These are phyloP conservation scores for Geotrichum candidum DNA, from an alignment of 1,139 yeast genomes.

Conservation along the genomic window DNA sequence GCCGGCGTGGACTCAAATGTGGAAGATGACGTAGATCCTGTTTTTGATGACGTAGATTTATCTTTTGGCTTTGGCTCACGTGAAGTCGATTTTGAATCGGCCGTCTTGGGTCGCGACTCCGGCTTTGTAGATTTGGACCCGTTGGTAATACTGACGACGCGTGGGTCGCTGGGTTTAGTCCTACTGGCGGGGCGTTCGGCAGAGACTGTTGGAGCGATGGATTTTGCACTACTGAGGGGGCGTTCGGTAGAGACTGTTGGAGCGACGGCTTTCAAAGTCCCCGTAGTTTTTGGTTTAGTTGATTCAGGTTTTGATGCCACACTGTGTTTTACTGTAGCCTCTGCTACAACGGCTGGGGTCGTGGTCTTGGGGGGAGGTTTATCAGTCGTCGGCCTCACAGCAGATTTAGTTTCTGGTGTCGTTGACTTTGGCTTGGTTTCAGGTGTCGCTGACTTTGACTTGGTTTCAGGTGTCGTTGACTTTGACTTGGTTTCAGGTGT, in stretches of 20 bases:
- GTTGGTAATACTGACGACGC: background rate
- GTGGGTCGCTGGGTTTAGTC: background rate
- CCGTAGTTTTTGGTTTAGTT: background rate
- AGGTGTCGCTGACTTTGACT: background rate
- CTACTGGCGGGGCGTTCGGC: background rate
- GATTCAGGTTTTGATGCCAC: background rate
- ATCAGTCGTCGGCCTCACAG: background rate
- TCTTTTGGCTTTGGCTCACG: background rate
- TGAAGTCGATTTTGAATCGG: background rate
- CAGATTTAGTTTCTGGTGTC: background rate
- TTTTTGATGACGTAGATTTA: background rate
- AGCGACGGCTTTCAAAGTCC: background rate
- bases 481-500: background rate
- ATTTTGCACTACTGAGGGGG: background rate
- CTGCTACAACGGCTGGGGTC: background rate
- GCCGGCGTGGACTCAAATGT: background rate
- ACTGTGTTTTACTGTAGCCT: background rate
- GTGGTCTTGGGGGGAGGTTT: background rate
- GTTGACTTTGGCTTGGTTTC: background rate
- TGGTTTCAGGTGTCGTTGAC: background rate
- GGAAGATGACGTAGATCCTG: background rate
- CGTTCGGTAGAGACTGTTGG: background rate
- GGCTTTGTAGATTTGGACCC: background rate
- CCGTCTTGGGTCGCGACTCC: background rate
- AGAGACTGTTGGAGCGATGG: background rate